Base-by-base conservation (phyloP, 306 rosid genomes). In the Quercus wislizeni region DNA sequence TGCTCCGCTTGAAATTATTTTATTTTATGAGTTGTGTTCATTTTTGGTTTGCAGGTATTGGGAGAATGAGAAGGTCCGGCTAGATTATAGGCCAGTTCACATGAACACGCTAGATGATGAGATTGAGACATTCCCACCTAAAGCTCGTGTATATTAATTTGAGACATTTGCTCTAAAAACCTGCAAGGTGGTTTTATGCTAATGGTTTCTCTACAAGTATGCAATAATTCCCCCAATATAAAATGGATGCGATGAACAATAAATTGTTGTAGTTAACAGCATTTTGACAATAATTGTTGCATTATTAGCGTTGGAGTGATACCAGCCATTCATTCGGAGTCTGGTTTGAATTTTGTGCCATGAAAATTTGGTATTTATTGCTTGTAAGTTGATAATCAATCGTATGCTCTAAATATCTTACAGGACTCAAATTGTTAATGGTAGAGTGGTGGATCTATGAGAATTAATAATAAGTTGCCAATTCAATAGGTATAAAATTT, bases 1-100 rank as follows among this genome's bases (percentile, higher is more conserved):
- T 2, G 4, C 0, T 15, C 23, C 4, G 14, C n/a, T 19, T n/a
- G n/a, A 49, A 69, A 8, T 81, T 70, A 62, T 17, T 9, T n/a
- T 69, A 27, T 61, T 43, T 71, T 70, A 74, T 69, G 70, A 82
- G 33, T 82, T 71, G 52, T 67, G 33, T 58, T 74, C 63, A 71
- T 55, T 71, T 49, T 65, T 82, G 69, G 67, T 80, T 79, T 85
- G 87, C 94, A 95, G 99, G 71, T 83, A 61, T 75, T 95, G 99
- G 99, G 99, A 95, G 85, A 84, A 81, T 25, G 91, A 85, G 88
- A 88, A 92, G 81, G 98, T 91, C 56, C 85, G 92, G 67, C 73
- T 95, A 43, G 97, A 92, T 23, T 95, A 95, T 82, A 86, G 99
- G 87, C 95, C 99, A 2, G 99, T 95, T 85, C 99, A 95, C 78